Base-by-base conservation (phyloP, 495 filamentous ascomycete species). In the Neurospora sp. region DNA sequence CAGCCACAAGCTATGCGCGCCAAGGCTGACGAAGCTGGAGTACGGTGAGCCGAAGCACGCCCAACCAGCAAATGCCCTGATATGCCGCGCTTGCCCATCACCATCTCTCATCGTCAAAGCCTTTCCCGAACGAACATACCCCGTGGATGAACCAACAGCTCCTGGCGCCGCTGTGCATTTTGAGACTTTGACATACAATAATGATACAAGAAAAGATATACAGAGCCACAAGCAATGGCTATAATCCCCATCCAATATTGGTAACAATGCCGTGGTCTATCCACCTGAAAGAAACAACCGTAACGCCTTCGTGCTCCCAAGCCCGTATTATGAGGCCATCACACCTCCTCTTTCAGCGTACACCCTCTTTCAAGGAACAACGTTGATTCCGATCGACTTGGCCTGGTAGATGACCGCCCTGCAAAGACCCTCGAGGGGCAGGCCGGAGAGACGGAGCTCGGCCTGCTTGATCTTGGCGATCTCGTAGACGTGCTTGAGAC, bases 401-500 rank as follows among this genome's bases (percentile, higher is more conserved):
- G 94, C 93, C 83, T 97, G 92, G 71, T 88, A 89, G 76, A 99
- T 92, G 74, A 99, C 88, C 78, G 90, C 90, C 86, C 90, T 93
- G 82, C 91, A 93, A 69, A 99, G 76, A 1, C 93, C 93, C 84
- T 95, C 88, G 75, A 98, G 79, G 66, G 89, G 86, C 81, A 97
- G 80, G 44, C 93, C 94, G 10, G 91, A 92, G 76, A 98, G 84
- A 72, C 96, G 85, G 71, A 90, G 84, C 84, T 99, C 96, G 72
- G 87, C 84, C 74, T 93, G 89, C 87, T 99, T 99, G 82, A 98
- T 97, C 85, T 92, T 92, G 78, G 96, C 96, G 82, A 99, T 99
- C 86, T 98, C 95, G 80, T 95, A 98, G 69, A 99, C 84, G 83
- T 99, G 96, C 86, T 99, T 99, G 78, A 99, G 85, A 73, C 92